Conservation (phyloP, 305 asterid genomes). For the Fraxinus platypoda region DNA sequence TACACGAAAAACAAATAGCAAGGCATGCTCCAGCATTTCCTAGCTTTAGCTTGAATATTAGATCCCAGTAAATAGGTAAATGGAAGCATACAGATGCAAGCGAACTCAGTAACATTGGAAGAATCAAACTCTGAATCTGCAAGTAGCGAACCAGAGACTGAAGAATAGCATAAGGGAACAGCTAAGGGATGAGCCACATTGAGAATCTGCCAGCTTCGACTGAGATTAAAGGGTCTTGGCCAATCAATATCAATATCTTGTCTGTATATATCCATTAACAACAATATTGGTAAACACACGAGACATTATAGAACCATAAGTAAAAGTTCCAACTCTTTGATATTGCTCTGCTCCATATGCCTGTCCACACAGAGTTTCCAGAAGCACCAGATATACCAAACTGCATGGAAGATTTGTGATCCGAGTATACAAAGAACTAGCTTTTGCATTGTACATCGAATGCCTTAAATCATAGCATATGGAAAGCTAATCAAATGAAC, state of each 20-base stretch:
- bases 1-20: slow-evolving; percentile 26
- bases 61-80: slow-evolving; percentile 33
- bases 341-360: slow-evolving; percentile 43
- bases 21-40: slow-evolving; percentile 33
- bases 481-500: not conserved
- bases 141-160: slow-evolving; percentile 29
- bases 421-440: no score
- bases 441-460: no score
- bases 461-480: no score
- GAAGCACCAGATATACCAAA: slow-evolving; percentile 37
- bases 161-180: slow-evolving; percentile 29
- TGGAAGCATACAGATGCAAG: slow-evolving; percentile 14
- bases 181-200: slow-evolving; percentile 22
- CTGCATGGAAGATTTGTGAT: slow-evolving; percentile 2
- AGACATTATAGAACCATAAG: slow-evolving; percentile 32
- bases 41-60: slow-evolving; percentile 26
- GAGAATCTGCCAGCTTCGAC: slow-evolving; percentile 27
- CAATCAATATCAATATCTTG: slow-evolving; percentile 24
- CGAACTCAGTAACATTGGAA: slow-evolving; percentile 32
- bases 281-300: slow-evolving; percentile 25
- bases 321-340: slow-evolving; percentile 29
- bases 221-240: slow-evolving; percentile 34
- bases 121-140: slow-evolving; percentile 32
- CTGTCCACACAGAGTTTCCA: slow-evolving; percentile 45
- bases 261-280: slow-evolving; percentile 31